These are phyloP conservation scores for Aspergillus sp. DNA, from an alignment of 2,329 filamentous ascomycete species.

Conservation along the genomic window DNA sequence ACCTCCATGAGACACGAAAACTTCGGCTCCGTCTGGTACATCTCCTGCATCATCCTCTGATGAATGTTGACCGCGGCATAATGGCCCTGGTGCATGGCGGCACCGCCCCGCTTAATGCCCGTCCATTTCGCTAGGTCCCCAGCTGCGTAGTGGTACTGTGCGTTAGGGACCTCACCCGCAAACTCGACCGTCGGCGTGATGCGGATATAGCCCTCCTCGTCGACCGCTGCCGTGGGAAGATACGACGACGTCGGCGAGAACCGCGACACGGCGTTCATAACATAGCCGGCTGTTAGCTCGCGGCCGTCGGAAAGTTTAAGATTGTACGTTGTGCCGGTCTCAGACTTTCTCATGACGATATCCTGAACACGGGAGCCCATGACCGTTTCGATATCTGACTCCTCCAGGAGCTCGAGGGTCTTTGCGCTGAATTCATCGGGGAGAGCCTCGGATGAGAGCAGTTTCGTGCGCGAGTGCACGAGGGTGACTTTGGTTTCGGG, in stretches of 20 bases:
- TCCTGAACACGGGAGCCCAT: neutral
- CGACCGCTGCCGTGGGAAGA: conserved; percentile 56
- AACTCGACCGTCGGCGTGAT: conserved; percentile 58
- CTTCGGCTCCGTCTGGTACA: neutral
- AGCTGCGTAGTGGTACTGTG: conserved; percentile 57
- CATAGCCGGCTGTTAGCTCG: conserved; percentile 58
- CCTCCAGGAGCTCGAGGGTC: conserved; percentile 54
- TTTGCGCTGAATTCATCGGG: conserved; percentile 65
- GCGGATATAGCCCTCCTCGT: conserved; percentile 62
- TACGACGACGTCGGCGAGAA: conserved; percentile 60
- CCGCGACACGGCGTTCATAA: conserved; percentile 66
- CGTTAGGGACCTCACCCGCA: conserved; percentile 52
- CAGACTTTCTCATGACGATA: conserved; percentile 17
- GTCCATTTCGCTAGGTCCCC: conserved; percentile 43
- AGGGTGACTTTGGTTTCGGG: conserved; percentile 64
- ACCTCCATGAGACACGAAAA: neutral
- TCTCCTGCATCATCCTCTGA: neutral
- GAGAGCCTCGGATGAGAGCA: conserved; percentile 69
- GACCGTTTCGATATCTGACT: neutral
- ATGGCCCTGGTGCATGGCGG: conserved; percentile 1
- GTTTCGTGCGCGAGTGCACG: conserved; percentile 65
- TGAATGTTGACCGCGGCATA: conserved; percentile 2
- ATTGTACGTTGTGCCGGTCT: conserved; percentile 47
- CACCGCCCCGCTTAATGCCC: conserved; percentile 2
- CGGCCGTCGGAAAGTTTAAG: conserved; percentile 60